Conservation (phyloP, 495 filamentous ascomycete species). For the Neurospora africana region DNA sequence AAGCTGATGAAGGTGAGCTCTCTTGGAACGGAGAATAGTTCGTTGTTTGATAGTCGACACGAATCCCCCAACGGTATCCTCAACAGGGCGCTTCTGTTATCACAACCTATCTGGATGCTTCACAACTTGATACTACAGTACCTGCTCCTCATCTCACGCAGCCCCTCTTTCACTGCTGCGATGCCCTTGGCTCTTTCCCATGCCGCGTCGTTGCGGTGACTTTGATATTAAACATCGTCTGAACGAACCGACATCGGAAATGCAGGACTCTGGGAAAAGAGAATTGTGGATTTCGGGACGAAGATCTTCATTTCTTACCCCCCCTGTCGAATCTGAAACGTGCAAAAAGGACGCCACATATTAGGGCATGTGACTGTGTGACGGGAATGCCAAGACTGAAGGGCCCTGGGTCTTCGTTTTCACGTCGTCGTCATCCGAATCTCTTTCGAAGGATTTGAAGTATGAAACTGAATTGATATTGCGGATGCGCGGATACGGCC, state of each 20-base stretch:
- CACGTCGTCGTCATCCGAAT: neutral
- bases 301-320: constrained; percentile 11
- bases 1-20: neutral
- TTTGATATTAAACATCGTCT: neutral
- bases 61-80: neutral
- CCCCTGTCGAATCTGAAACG: constrained; percentile 16
- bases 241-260: neutral
- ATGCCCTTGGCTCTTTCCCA: neutral
- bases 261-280: neutral
- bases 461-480: neutral
- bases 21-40: neutral
- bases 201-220: neutral
- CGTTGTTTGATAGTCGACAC: neutral
- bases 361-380: too few species aligned
- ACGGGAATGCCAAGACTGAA: too few species aligned
- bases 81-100: neutral
- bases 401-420: neutral
- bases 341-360: too few species aligned
- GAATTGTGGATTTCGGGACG: neutral
- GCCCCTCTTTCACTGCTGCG: neutral
- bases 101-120: too few species aligned
- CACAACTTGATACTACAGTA: neutral
- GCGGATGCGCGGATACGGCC: neutral
- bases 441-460: neutral
- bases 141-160: neutral